Percentiles rank a stretch among this genome's conserved stretches.
phyloP scores from a whole-genome alignment of 2,329 filamentous ascomycete genomes.

The Calonectria leucothoes region DNA sequence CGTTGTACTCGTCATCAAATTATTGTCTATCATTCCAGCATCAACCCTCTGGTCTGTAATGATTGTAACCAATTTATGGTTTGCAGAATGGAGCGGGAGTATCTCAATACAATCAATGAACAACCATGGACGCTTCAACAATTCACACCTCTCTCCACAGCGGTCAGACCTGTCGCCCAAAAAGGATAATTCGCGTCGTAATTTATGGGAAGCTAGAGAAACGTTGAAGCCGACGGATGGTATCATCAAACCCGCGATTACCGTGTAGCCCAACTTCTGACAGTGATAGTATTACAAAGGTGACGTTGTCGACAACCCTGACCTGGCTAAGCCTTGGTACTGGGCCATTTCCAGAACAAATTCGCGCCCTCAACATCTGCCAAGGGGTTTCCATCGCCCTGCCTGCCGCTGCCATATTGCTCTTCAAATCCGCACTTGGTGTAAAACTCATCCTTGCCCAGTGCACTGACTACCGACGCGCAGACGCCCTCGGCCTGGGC shows the following conservation, averaged over 20 bases:
- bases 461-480: conserved; percentile 52
- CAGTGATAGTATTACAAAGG: neutral
- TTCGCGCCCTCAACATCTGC: conserved; percentile 16
- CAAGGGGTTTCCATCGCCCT: conserved; percentile 30
- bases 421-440: conserved; percentile 33
- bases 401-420: conserved; percentile 22
- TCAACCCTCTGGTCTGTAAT: too few species aligned
- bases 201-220: too few species aligned
- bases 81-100: too few species aligned
- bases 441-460: conserved; percentile 54
- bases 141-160: too few species aligned
- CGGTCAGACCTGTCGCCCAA: too few species aligned
- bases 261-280: neutral
- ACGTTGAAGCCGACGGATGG: too few species aligned
- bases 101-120: too few species aligned
- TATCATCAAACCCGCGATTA: neutral
- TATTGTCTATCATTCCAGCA: too few species aligned
- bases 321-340: neutral
- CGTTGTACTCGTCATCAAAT: too few species aligned
- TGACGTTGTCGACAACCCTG: neutral
- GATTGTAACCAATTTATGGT: too few species aligned
- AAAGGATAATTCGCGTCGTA: too few species aligned
- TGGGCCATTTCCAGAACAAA: conserved; percentile 38
- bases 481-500: conserved; percentile 50
- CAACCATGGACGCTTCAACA: too few species aligned